phyloP scores from a whole-genome alignment of 108 stramenopile genomes.

The Skeletonema costatum region DNA sequence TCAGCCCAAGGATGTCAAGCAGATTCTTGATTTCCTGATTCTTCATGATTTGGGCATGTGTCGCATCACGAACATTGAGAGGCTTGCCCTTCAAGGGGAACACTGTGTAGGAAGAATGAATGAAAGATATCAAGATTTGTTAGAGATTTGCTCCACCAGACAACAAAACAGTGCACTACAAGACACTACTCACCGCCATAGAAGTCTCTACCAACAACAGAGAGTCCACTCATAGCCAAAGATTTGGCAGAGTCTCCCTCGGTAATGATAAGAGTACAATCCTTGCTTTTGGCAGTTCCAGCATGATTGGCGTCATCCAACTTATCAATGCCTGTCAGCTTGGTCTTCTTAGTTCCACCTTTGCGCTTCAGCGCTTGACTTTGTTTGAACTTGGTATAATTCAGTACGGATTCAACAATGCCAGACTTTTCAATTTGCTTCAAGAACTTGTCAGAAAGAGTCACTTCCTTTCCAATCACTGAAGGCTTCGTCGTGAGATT shows the following conservation, averaged over 20 bases:
- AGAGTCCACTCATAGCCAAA: conserved; percentile 90
- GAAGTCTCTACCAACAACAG: conserved; percentile 91
- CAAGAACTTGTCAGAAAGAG: conserved; percentile 82
- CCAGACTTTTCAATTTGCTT: conserved; percentile 88
- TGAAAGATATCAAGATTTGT: too few species aligned
- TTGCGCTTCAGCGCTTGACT: conserved; percentile 89
- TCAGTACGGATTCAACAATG: conserved; percentile 84
- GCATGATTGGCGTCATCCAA: conserved; percentile 97
- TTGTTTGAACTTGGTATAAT: conserved; percentile 90
- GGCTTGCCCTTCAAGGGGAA: conserved; percentile 98
- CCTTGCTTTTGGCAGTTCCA: conserved; percentile 86
- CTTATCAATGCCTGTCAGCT: conserved; percentile 94
- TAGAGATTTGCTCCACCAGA: neutral
- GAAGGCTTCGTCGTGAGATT: conserved; percentile 84
- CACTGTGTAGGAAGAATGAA: conserved; percentile 23
- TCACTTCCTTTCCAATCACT: conserved; percentile 74
- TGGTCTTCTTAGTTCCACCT: conserved; percentile 91
- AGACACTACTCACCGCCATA: conserved; percentile 60
- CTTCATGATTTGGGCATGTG: conserved; percentile 78
- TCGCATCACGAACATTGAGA: conserved; percentile 96
- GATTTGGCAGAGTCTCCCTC: conserved; percentile 98
- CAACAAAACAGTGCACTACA: neutral
- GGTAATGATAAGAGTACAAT: conserved; percentile 96
- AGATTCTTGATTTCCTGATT: conserved; percentile 98
- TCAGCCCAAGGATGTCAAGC: conserved; percentile 97